Evolutionary conservation across 306 rosid species (phyloP), one percentile per base, ranked within the genome.

Genomic region (Luffa aegyptiaca): DNA sequence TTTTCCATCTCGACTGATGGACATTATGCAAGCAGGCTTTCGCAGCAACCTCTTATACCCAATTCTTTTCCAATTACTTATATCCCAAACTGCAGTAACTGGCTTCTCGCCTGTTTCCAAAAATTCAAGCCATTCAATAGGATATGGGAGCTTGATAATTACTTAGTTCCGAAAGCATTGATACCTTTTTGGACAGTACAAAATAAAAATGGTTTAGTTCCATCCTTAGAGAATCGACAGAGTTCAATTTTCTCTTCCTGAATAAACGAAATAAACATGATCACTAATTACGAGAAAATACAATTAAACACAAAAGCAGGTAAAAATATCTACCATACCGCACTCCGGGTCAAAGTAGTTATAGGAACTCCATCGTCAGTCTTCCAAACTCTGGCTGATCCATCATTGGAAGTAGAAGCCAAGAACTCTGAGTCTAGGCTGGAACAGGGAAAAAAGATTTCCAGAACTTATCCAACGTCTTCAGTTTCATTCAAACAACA

Each of bases 211-310:
- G 98, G 98, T 80, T 95, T 95, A 83, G 97, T 92, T 77, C 97
- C 98, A 51, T 92, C 98, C 90, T 91, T 92, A 31, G 98, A 95
- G 85, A 95, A 95, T 75, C 93, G 90, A 81, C 98, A 95, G 66
- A 95, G 85, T 82, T 92, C 97, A 86, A 95, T 91, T 79, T 85
- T 88, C 87, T 95, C 98, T 81, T 91, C 97, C 98, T 95, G 86
- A 53, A 80, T 26, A 21, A 79, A 65, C 61, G 31, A 75, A 36
- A 63, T 51, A 78, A 53, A 80, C 79, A 78, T 41, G 35, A 18
- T 59, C 31, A 26, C 12, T 69, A 18, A 6, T 74, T 82, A 74
- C 17, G 79, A 82, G 56, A 16, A 61, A 39, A 36, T 16, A 37
- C 8, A 83, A 77, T 79, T 79, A 80, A 51, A 20, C 12, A 35